Evolutionary conservation across 345 rosid genomes (phyloP), one percentile per base, ranked within the genome.

Genomic region (Lepidium aucheri): DNA sequence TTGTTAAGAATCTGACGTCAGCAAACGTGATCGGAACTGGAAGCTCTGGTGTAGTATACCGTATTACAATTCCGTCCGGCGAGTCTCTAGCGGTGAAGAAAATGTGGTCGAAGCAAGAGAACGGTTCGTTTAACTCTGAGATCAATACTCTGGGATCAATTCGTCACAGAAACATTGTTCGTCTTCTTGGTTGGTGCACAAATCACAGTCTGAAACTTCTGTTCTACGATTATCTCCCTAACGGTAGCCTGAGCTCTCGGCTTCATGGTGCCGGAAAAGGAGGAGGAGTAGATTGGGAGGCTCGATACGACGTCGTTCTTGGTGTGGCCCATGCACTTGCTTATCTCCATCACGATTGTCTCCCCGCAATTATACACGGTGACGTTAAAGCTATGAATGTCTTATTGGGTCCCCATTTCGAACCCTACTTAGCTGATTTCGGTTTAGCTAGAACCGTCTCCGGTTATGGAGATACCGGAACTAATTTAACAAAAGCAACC

Each of bases 91-190:
- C 96, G 1, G 98, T 80, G 16, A 92, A 92, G 78, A 79, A 81
- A 52, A 85, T 92, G 71, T 84, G 78, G 26, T 32, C 81, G 0
- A 84, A 73, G 60, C 54, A 66, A 43, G 79, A 89, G 0, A 77
- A 82, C 3, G 82, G 82, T 9, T 87, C 93, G 50, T 92, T 89
- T 72, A 81, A 86, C 8, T 86, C 96, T 3, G 96, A 92, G 75
- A 89, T 82, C 30, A 73, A 80, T 1, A 89, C 96, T 1, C 65
- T 92, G n/a, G 84, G 93, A 0, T 79, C 75, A 54, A 86, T 92
- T 38, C 87, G 96, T n/a, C 98, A 92, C 83, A 87, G 93, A 9
- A 92, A 89, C 60, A 92, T 92, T 13, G 86, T 89, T 5, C 83
- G 87, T 9, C 76, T 92, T 61, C 41, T 92, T 1, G 98, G 98